Evolutionary conservation across 164 flowering plant genomes (phyloP).

Genomic region (Chloranthus sessilifolius): DNA sequence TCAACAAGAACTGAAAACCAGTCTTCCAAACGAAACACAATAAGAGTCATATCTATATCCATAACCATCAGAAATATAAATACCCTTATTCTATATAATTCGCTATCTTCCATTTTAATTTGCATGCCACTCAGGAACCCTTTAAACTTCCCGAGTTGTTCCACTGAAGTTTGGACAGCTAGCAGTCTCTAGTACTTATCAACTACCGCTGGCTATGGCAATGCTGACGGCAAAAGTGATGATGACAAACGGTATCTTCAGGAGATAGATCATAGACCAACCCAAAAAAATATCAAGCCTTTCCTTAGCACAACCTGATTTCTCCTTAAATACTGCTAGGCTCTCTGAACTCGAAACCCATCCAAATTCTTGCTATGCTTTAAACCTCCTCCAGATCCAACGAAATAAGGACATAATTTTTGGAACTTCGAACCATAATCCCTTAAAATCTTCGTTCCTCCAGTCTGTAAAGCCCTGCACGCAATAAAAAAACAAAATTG

Average conservation of each 20-base stretch:
- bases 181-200: background rate
- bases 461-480: constrained; percentile 9
- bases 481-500: background rate
- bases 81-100: background rate
- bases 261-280: background rate
- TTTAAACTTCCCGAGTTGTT: background rate
- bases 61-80: background rate
- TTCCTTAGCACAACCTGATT: background rate
- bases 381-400: background rate
- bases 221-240: too few relatives aligned
- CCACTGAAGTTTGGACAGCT: background rate
- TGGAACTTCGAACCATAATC: constrained; percentile 3
- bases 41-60: too few relatives aligned
- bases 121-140: background rate
- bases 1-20: too few relatives aligned
- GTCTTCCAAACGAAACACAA: too few relatives aligned
- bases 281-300: background rate
- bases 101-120: background rate
- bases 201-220: background rate
- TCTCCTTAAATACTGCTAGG: background rate
- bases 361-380: constrained; percentile 4
- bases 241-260: too few relatives aligned
- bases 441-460: too few relatives aligned
- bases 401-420: background rate
- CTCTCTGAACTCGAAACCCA: constrained; percentile 3